Base-by-base conservation (phyloP, 2,329 filamentous ascomycete genomes). In the Raffaelea albimanens region DNA sequence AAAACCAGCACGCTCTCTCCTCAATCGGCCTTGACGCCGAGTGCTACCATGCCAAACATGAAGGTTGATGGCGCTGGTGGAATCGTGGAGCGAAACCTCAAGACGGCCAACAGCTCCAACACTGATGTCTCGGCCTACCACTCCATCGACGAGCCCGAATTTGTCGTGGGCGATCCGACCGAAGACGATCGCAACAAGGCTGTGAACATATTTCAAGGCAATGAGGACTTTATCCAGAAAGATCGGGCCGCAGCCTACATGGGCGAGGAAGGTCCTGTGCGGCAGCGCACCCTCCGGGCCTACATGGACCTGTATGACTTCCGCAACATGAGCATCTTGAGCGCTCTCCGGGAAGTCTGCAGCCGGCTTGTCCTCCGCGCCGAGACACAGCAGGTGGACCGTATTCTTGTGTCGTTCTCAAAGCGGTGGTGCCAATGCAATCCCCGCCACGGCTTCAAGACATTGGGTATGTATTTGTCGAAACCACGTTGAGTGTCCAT, bases 301-400 rank as follows among this genome's bases (percentile, higher is more conserved):
- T 98, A 95, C 64, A 95, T 98, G 85, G 82, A 88, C 51, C 70
- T 96, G 11, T 96, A 91, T 61, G 84, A 96, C 61, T 97, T 93
- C 69, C 71, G 78, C 8, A 83, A 84, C 56, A 74, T 85, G 58
- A 95, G 87, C 62, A 83, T 97, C 43, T 73, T 97, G 16, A 73
- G 76, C 34, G 81, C 87, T 8, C 72, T 97, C 53, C 82, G 93
- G 22, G 78, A 83, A 50, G 74, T 98, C 22, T 98, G 93, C 63
- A 78, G 78, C 46, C 83, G 87, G 29, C 72, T 97, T 21, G 75
- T 93, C 4, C 73, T 98, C 49, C 86, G 87, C 55, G 93, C 87
- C 38, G 93, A 98, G 67, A 95, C 90, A 3, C 93, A 98, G 65
- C 91, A 98, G 64, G 87, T 98, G 19, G 93, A 98, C 62, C 85